Percentiles rank a stretch among this genome's conserved stretches.
Evolutionary conservation across 768 basidiomycete species (phyloP).

Genomic region (button mushroom (Agaricus bisporus)): DNA sequence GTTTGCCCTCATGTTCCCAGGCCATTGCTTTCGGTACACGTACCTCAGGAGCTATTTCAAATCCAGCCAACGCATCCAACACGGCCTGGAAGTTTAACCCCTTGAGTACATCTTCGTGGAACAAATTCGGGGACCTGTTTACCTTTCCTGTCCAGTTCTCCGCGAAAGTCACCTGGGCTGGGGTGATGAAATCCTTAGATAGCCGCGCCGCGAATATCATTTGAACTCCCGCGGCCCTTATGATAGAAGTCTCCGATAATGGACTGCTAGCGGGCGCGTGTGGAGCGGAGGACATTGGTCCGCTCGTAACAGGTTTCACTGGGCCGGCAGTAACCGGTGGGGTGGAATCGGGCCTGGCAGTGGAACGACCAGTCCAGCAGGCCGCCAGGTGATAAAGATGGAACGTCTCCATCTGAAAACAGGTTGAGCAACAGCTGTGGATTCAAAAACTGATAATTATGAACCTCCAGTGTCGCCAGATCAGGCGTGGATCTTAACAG

Average conservation of each 20-base stretch:
- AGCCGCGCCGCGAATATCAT: conserved; percentile 78
- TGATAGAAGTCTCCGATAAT: conserved; percentile 24
- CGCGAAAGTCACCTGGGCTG: conserved; percentile 49
- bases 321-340: conserved; percentile 42
- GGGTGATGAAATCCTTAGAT: conserved; percentile 71
- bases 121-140: conserved; percentile 11
- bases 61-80: conserved; percentile 47
- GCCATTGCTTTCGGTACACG: conserved; percentile 19
- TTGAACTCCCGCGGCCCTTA: conserved; percentile 74
- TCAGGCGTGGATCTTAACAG: conserved; percentile 44
- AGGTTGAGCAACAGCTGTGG: conserved; percentile 1
- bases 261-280: conserved; percentile 19
- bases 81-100: conserved; percentile 31
- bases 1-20: conserved; percentile 11
- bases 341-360: conserved; percentile 16
- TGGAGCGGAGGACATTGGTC: conserved; percentile 17
- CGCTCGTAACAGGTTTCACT: conserved; percentile 31
- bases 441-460: conserved; percentile 4
- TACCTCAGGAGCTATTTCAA: conserved; percentile 46
- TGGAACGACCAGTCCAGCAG: conserved; percentile 46
- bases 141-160: conserved; percentile 59
- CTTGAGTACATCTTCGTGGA: conserved; percentile 1
- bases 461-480: conserved; percentile 68
- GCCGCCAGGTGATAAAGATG: conserved; percentile 76
- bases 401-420: conserved; percentile 74